Percentiles rank a stretch among this genome's conserved stretches.
Evolutionary conservation across 768 basidiomycete species (phyloP).

Genomic region (Tubosaeta sp.): DNA sequence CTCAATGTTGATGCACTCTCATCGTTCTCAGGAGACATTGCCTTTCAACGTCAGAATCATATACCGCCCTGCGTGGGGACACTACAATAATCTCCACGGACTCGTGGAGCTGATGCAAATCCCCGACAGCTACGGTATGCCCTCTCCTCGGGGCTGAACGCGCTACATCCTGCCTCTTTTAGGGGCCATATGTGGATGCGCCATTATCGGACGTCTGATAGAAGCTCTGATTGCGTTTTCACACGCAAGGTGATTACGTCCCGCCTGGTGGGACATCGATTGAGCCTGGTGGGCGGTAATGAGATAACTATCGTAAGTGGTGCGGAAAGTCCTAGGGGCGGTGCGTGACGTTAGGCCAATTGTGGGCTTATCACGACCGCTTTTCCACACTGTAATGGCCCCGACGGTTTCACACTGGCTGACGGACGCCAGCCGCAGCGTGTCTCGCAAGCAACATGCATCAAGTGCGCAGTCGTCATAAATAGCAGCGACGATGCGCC

Average conservation of each 20-base stretch:
- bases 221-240: slow-evolving; percentile 4
- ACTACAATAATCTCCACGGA: neutral
- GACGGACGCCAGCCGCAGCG: too few relatives aligned
- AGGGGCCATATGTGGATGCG: neutral
- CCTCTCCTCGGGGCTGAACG: slow-evolving; percentile 4
- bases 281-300: slow-evolving; percentile 13
- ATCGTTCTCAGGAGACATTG: neutral
- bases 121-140: slow-evolving; percentile 4
- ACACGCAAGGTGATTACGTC: slow-evolving; percentile 17
- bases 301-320: slow-evolving; percentile 9
- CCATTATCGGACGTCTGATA: slow-evolving; percentile 6
- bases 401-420: too few relatives aligned
- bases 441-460: too few relatives aligned
- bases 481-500: too few relatives aligned
- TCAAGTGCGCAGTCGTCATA: too few relatives aligned
- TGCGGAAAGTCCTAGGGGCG: slow-evolving; percentile 8
- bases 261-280: slow-evolving; percentile 3
- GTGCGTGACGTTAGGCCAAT: slow-evolving; percentile 5
- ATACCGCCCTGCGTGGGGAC: neutral
- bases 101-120: neutral
- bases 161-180: neutral
- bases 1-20: neutral
- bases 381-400: too few relatives aligned
- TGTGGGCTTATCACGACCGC: too few relatives aligned
- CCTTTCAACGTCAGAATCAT: neutral